phyloP scores from a whole-genome alignment of 2,329 filamentous ascomycete genomes.

The Aureobasidium sp. region DNA sequence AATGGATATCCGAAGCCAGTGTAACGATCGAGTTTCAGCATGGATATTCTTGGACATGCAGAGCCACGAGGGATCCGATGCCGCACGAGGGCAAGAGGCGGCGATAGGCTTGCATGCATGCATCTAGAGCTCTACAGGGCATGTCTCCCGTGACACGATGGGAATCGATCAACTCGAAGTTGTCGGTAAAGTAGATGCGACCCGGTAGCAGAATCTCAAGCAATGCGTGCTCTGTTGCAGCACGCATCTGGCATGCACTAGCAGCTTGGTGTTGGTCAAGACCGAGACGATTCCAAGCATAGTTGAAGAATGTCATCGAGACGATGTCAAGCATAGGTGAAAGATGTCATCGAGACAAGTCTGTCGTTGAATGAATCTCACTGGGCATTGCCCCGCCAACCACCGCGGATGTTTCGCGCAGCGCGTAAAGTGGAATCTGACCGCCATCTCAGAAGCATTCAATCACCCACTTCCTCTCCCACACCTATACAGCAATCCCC shows the following conservation, averaged over 20 bases:
- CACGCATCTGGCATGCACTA: too few relatives aligned
- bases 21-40: not conserved
- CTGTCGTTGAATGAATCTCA: not conserved
- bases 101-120: not conserved
- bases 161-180: too few relatives aligned
- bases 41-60: not conserved
- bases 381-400: not conserved
- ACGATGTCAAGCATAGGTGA: too few relatives aligned
- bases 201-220: not conserved
- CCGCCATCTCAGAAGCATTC: not conserved
- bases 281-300: not conserved
- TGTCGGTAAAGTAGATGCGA: not conserved
- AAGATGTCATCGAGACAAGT: not conserved
- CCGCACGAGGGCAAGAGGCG: not conserved
- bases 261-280: not conserved
- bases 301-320: too few relatives aligned
- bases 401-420: not conserved
- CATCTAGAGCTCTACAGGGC: not conserved
- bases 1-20: not conserved
- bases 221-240: not conserved
- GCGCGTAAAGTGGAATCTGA: not conserved
- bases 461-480: not conserved
- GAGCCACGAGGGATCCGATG: not conserved
- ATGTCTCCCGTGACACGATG: too few relatives aligned
- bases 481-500: not conserved